phyloP scores from a whole-genome alignment of 306 rosid genomes.

The Fragaria nilgerrensis region DNA sequence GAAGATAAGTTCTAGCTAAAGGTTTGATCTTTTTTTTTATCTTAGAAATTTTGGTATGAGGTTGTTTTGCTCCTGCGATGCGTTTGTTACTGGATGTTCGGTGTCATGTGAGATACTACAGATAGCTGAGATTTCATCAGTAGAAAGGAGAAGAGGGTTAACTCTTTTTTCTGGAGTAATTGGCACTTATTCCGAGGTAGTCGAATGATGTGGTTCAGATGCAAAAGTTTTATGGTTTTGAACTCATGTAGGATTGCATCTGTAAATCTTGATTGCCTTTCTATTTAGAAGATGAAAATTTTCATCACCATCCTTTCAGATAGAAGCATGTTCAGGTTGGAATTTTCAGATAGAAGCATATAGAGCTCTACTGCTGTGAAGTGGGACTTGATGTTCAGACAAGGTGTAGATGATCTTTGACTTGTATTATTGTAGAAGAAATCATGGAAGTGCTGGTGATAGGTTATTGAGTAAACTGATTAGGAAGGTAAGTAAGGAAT shows the following conservation, averaged over 20 bases:
- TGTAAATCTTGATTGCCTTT: neutral
- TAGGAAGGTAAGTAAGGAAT: constrained; percentile 5
- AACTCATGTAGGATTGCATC: constrained; percentile 1
- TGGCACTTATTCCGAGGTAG: neutral
- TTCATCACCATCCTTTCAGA: neutral
- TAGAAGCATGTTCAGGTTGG: neutral
- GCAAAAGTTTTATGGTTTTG: neutral
- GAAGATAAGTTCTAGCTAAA: constrained; percentile 67
- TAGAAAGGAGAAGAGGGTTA: neutral
- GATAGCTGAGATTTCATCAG: neutral
- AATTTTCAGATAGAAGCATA: neutral
- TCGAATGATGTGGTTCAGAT: neutral
- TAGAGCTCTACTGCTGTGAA: constrained; percentile 7
- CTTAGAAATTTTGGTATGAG: neutral
- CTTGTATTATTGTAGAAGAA: neutral
- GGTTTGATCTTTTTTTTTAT: constrained; percentile 32
- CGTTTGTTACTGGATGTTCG: neutral
- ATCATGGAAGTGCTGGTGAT: neutral
- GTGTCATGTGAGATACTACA: neutral
- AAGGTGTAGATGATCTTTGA: neutral
- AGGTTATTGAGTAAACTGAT: constrained; percentile 1
- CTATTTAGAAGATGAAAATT: neutral
- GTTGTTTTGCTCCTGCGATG: neutral
- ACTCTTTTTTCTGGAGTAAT: neutral
- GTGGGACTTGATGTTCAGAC: constrained; percentile 11